Conservation (phyloP, 2,329 filamentous ascomycete genomes). For the Monosporascus sp. region DNA sequence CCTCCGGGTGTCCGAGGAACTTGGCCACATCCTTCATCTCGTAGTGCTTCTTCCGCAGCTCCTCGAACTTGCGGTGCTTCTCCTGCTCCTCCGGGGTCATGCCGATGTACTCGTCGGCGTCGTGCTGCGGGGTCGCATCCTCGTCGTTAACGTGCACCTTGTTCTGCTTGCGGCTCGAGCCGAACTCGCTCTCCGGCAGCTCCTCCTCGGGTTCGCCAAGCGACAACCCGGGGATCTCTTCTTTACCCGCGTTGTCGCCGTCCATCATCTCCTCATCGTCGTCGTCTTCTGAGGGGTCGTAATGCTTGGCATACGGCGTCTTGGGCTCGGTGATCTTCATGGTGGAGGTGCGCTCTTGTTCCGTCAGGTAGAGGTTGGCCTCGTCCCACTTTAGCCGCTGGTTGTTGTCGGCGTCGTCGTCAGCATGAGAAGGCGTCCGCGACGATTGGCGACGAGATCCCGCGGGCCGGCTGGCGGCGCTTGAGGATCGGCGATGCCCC, state of each 20-base stretch:
- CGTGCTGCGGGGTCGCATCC: conserved; percentile 49
- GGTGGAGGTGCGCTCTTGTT: conserved; percentile 89
- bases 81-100: conserved; percentile 70
- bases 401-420: conserved; percentile 50
- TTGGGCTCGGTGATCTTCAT: conserved; percentile 99
- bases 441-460: conserved; percentile 70
- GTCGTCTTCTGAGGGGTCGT: conserved; percentile 84
- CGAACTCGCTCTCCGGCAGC: conserved; percentile 44
- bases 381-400: conserved; percentile 97
- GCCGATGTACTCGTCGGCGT: conserved; percentile 50
- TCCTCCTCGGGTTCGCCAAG: conserved; percentile 87
- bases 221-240: conserved; percentile 88
- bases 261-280: conserved; percentile 67
- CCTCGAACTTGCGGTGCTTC: conserved; percentile 89
- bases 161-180: conserved; percentile 32
- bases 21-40: conserved; percentile 96
- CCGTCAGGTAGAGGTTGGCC: conserved; percentile 92
- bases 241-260: conserved; percentile 41
- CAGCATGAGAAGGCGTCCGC: conserved; percentile 41
- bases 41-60: conserved; percentile 92
- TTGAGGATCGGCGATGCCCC: conserved; percentile 79
- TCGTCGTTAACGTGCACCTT: conserved; percentile 78
- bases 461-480: conserved; percentile 56
- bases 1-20: conserved; percentile 72
- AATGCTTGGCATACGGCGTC: conserved; percentile 90